Base-by-base conservation (phyloP, 2,329 filamentous ascomycete species). In the Arthrobotrys sinensis region DNA sequence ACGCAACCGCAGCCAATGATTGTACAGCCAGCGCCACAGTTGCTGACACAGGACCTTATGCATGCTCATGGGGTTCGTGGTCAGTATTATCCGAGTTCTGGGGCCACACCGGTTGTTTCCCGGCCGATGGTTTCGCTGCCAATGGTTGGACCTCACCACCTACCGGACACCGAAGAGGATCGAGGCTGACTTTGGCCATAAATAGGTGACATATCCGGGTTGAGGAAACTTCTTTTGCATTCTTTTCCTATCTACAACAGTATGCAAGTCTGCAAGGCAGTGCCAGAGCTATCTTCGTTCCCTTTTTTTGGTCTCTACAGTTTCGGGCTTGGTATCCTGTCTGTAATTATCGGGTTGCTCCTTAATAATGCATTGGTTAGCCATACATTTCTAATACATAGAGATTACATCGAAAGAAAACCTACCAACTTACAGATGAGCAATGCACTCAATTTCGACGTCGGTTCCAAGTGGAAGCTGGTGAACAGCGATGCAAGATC, bases 391-490 rank as follows among this genome's bases (percentile, higher is more conserved):
- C 64, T 14, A 19, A 43, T 32, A 4, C 8, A 48, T 32, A 8
- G 6, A 16, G 21, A 16, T 21, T 11, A 62, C 11, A 8, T 16
- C 14, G 34, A 52, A 63, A 66, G 12, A 50, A 78, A 72, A 78
- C 75, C 75, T 78, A 78, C 75, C 75, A 40, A 78, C 72, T 84
- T 85, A 90, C 80, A 90, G 88, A 69, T 92, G 87, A 71, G 93
- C 93, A 86, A 96, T 92, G 84, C 90, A 92, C 88, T 97, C 93
- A 83, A 97, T 96, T 88, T 97, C 94, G 24, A 97, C 90, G 77
- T 93, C 91, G 48, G 94, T 93, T 71, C 91, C 90, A 88, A 94
- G 93, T 79, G 94, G 94, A 80, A 97, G 88, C 82, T 92, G 90
- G 88, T 96, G 94, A 80, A 96, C 94, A 4, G 93, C 93, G 67